These are phyloP conservation scores for Fusarium burgessii DNA, from an alignment of 2,329 filamentous ascomycete species.

Conservation along the genomic window DNA sequence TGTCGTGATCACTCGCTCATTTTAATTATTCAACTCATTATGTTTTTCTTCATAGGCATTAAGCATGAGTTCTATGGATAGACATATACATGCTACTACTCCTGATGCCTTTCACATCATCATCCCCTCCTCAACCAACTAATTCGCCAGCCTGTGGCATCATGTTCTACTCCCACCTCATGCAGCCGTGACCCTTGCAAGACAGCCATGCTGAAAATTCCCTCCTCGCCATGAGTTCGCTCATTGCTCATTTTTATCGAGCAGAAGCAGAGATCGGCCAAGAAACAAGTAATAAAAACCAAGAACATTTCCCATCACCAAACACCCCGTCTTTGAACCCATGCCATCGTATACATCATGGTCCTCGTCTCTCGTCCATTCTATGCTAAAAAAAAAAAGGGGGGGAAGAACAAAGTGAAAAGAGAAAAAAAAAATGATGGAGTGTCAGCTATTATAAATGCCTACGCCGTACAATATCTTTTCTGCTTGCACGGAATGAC, in stretches of 20 bases:
- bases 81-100: conserved; percentile 11
- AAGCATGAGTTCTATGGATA: conserved; percentile 17
- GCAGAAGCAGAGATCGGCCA: background rate
- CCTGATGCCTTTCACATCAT: background rate
- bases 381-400: conserved; percentile 9
- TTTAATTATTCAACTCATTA: background rate
- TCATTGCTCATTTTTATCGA: background rate
- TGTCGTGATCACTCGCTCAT: background rate
- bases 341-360: conserved; percentile 43
- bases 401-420: background rate
- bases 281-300: conserved; percentile 10
- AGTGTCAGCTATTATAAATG: conserved; percentile 8
- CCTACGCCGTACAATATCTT: background rate
- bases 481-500: conserved; percentile 14
- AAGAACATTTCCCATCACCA: conserved; percentile 3
- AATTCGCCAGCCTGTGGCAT: background rate
- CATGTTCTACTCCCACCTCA: conserved; percentile 1
- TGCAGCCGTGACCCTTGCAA: background rate
- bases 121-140: background rate
- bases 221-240: background rate
- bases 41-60: conserved; percentile 6
- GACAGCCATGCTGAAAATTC: background rate
- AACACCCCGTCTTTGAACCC: conserved; percentile 33
- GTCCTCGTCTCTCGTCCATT: conserved; percentile 24
- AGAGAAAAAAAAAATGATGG: background rate